Evolutionary conservation across 2,329 filamentous ascomycete genomes (phyloP).

Genomic region (Scytalidium sp.): DNA sequence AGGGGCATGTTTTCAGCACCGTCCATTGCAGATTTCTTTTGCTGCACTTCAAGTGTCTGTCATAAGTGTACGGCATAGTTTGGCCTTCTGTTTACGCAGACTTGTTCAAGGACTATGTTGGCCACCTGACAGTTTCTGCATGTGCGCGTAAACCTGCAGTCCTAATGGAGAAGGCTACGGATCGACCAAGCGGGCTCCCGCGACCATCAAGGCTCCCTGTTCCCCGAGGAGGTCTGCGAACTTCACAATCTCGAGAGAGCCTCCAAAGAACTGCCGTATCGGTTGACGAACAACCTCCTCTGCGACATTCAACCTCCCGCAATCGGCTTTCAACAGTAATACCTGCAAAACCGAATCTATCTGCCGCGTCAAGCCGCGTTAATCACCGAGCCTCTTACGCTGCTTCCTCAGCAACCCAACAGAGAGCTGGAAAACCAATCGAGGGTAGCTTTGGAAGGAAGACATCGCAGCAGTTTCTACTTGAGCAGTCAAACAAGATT

Average conservation of each 20-base stretch:
- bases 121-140: neutral
- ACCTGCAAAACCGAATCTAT: neutral
- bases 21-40: too few species aligned
- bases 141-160: neutral
- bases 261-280: constrained; percentile 25
- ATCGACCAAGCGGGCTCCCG: constrained; percentile 34
- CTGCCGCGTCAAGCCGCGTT: neutral
- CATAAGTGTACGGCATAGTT: too few species aligned
- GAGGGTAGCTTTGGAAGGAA: neutral
- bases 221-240: constrained; percentile 39
- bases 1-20: neutral
- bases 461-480: neutral
- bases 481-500: neutral
- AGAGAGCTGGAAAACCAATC: neutral
- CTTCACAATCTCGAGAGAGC: constrained; percentile 44
- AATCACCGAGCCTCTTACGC: neutral
- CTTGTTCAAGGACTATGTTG: neutral
- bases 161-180: constrained; percentile 24
- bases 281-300: neutral
- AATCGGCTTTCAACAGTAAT: neutral
- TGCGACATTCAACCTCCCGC: neutral
- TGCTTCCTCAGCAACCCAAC: neutral
- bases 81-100: neutral
- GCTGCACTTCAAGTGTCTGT: too few species aligned
- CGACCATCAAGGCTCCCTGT: constrained; percentile 52